phyloP scores from a whole-genome alignment of 768 basidiomycete species.

The Chiua virens region DNA sequence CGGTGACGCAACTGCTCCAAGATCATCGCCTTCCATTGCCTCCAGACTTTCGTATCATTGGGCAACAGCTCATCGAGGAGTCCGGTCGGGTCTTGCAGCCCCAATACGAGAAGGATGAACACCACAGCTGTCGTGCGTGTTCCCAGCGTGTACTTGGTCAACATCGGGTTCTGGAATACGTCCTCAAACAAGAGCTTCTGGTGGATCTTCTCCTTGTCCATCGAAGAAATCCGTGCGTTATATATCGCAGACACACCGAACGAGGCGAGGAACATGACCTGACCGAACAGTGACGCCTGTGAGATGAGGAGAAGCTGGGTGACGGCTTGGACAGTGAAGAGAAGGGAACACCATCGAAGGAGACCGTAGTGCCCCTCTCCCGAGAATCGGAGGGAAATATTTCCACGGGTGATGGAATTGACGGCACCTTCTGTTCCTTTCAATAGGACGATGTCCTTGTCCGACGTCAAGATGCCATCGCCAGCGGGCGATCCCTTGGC shows the following conservation, averaged over 20 bases:
- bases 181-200: constrained; percentile 9
- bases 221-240: constrained; percentile 20
- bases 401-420: constrained; percentile 29
- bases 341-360: constrained; percentile 21
- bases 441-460: constrained; percentile 23
- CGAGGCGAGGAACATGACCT: constrained; percentile 30
- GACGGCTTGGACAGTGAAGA: constrained; percentile 24
- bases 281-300: constrained; percentile 27
- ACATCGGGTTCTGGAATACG: constrained; percentile 9
- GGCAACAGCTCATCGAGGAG: constrained; percentile 17
- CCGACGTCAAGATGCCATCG: constrained; percentile 27
- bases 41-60: constrained; percentile 23
- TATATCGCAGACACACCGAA: constrained; percentile 28
- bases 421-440: constrained; percentile 29
- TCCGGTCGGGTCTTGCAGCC: not conserved
- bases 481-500: constrained; percentile 25
- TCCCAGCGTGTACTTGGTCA: constrained; percentile 16
- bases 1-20: not conserved
- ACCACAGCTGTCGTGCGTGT: constrained; percentile 19
- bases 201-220: constrained; percentile 32
- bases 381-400: constrained; percentile 23
- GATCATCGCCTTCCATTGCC: constrained; percentile 16
- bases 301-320: constrained; percentile 32
- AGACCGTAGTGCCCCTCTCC: constrained; percentile 6
- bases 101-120: constrained; percentile 15